phyloP scores from a whole-genome alignment of 768 basidiomycete genomes.

The Suillus luteus region DNA sequence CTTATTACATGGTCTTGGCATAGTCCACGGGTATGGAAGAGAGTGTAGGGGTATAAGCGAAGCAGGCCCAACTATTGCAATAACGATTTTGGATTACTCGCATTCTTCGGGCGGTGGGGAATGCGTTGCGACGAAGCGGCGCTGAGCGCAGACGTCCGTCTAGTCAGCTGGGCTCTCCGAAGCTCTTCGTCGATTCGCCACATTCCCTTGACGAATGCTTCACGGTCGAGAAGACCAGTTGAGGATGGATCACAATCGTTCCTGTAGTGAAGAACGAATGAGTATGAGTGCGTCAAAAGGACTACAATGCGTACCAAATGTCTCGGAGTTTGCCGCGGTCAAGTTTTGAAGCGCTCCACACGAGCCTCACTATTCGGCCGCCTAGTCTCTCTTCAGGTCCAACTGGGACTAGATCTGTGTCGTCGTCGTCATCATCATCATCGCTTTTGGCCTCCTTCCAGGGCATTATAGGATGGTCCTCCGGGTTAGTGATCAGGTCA shows the following conservation, averaged over 20 bases:
- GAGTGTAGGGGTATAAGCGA: neutral
- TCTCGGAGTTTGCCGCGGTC: conserved; percentile 51
- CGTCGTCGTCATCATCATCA: conserved; percentile 37
- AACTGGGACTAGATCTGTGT: conserved; percentile 27
- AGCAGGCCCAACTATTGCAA: conserved; percentile 10
- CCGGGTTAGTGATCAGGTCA: conserved; percentile 56
- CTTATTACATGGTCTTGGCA: neutral
- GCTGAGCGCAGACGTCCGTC: conserved; percentile 33
- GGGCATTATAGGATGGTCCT: conserved; percentile 30
- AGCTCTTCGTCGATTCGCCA: conserved; percentile 88
- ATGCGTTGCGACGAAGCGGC: conserved; percentile 37
- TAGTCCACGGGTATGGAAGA: conserved; percentile 5
- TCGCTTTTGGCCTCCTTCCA: conserved; percentile 17
- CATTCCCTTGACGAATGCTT: conserved; percentile 76
- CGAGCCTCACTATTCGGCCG: conserved; percentile 54
- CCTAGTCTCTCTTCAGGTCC: conserved; percentile 51
- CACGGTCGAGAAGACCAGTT: conserved; percentile 61
- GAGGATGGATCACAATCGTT: conserved; percentile 63
- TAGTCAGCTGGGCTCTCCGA: conserved; percentile 52
- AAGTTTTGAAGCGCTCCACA: conserved; percentile 67
- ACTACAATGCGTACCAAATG: conserved; percentile 59
- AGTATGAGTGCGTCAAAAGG: conserved; percentile 6
- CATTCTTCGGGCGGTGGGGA: conserved; percentile 30
- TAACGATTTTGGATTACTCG: conserved; percentile 16
- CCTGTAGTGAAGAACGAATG: conserved; percentile 42